These are phyloP conservation scores for Beauveria sp. DNA, from an alignment of 2,329 filamentous ascomycete genomes.

Conservation along the genomic window DNA sequence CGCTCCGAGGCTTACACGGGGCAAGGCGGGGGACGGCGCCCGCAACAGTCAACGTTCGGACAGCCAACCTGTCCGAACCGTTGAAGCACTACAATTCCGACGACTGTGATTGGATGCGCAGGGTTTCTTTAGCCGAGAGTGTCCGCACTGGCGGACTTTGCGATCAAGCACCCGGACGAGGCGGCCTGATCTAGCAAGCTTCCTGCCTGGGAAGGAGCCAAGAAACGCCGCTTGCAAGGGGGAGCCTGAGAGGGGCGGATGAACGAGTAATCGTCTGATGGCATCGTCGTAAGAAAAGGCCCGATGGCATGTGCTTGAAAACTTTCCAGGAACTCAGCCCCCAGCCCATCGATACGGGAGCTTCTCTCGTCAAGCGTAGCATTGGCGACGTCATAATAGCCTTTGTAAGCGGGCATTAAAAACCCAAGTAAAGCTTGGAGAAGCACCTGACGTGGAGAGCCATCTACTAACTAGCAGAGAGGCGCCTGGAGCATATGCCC, in stretches of 20 bases:
- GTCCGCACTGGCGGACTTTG: neutral
- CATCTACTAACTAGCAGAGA: too few relatives aligned
- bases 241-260: neutral
- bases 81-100: neutral
- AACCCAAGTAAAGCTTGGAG: too few relatives aligned
- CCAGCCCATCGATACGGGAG: neutral
- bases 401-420: neutral
- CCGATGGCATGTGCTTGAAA: too few relatives aligned
- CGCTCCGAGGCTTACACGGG: neutral
- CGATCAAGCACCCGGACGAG: neutral
- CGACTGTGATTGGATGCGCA: neutral
- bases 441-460: too few relatives aligned
- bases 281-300: too few relatives aligned
- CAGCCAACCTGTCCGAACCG: neutral
- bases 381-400: too few relatives aligned
- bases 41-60: neutral
- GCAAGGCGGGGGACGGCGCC: neutral
- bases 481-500: too few relatives aligned
- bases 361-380: neutral
- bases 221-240: neutral
- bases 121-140: neutral
- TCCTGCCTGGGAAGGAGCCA: neutral
- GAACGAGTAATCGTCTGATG: neutral
- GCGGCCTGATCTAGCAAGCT: neutral
- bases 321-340: too few relatives aligned